Base-by-base conservation (phyloP, 2,329 filamentous ascomycete species). In the Cercospora canescens region DNA sequence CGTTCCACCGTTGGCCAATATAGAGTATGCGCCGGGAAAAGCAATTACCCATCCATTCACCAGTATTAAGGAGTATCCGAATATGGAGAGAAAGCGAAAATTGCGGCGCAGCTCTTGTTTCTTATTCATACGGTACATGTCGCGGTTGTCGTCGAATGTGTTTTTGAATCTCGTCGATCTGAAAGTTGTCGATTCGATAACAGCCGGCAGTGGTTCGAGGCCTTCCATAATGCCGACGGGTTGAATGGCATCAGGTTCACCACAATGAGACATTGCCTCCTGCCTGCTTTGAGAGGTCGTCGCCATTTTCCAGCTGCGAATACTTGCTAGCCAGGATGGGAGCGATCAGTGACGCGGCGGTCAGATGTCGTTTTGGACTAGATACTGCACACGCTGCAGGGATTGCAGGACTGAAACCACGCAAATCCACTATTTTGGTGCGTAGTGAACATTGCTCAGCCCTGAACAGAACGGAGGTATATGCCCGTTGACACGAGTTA, bases 41-140 rank as follows among this genome's bases (percentile, higher is more conserved):
- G 64, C 63, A 12, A 67, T 60, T 48, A 73, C 72, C 74, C 75
- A 76, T 8, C 74, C 75, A 16, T 66, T 69, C 67, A 73, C 74
- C 14, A 73, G 60, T 3, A 74, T 68, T n/a, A 70, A 71, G 7
- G 71, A 70, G 41, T 75, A 73, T 4, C 73, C 74, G 3, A 75
- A 58, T 16, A 73, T 72, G n/a, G 69, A 69, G n/a, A 72, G 72
- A 57, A 68, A 70, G 14, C 66, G 66, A 30, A 69, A 67, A 59
- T 65, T 63, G 24, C 68, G 57, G 30, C 66, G 59, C 11, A 70
- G 60, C 18, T 72, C 68, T 50, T 72, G 70, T 45, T 62, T 64
- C 63, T 67, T 70, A 26, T 69, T 67, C 59, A 72, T 60, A 14
- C 70, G 60, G 39, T 48, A 60, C 70, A 72, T 72, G 39, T 72